Percentiles rank a stretch among this genome's conserved stretches.
Conservation (phyloP, 495 filamentous ascomycete species). For the Neurospora sp. region DNA sequence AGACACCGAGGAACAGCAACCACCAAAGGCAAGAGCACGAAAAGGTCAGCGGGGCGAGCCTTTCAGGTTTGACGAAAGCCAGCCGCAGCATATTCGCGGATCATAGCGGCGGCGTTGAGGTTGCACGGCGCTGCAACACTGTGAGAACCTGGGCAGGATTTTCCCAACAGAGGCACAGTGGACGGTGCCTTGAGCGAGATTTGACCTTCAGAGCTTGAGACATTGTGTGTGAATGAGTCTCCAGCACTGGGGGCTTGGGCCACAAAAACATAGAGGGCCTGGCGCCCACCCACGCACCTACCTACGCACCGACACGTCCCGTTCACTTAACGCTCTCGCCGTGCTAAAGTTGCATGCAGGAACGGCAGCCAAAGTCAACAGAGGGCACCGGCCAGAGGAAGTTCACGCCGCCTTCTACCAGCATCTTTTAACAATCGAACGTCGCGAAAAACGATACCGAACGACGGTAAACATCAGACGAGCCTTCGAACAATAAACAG, state of each 20-base stretch:
- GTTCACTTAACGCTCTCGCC: neutral
- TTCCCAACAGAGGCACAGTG: constrained; percentile 1
- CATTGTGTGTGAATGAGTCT: constrained; percentile 7
- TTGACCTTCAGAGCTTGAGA: constrained; percentile 10
- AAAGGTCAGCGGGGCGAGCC: neutral
- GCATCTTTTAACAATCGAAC: neutral
- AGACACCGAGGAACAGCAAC: constrained; percentile 2
- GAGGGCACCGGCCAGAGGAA: neutral
- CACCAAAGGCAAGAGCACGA: constrained; percentile 6
- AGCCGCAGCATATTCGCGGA: constrained; percentile 12
- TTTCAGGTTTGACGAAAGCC: neutral
- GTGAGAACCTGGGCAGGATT: constrained; percentile 13
- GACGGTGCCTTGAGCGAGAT: constrained; percentile 7
- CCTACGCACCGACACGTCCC: neutral
- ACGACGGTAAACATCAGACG: neutral
- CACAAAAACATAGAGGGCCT: constrained; percentile 1
- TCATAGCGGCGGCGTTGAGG: constrained; percentile 21
- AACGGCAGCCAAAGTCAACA: neutral
- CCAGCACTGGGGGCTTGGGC: neutral
- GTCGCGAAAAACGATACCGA: neutral
- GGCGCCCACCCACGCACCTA: neutral
- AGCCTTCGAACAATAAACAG: neutral
- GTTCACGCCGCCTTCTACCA: neutral
- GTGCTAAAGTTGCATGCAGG: neutral
- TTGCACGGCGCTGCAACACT: constrained; percentile 25